phyloP scores from a whole-genome alignment of 306 rosid genomes.

The Glycyrrhiza uralensis region DNA sequence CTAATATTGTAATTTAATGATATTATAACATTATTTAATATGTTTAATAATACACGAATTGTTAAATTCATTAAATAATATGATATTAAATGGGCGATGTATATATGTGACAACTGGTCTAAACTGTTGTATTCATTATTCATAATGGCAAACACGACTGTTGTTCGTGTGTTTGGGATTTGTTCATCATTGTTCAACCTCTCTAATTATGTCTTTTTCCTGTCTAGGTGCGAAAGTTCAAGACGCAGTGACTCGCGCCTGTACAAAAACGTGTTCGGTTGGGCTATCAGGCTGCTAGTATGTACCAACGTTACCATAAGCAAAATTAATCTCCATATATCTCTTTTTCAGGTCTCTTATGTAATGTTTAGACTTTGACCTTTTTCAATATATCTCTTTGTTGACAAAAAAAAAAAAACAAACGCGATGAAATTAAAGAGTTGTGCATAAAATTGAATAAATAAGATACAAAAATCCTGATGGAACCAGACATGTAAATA shows the following conservation, averaged over 20 bases:
- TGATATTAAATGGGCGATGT: not conserved
- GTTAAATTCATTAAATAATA: too few relatives aligned
- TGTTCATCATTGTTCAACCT: conserved; percentile 7
- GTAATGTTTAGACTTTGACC: too few relatives aligned
- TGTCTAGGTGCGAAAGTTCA: not conserved
- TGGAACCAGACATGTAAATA: not conserved
- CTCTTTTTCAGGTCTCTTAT: too few relatives aligned
- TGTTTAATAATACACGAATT: too few relatives aligned
- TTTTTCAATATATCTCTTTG: too few relatives aligned
- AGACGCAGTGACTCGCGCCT: not conserved
- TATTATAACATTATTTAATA: too few relatives aligned
- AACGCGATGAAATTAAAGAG: not conserved
- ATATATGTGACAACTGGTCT: not conserved
- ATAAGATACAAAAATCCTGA: not conserved
- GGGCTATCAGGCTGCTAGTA: too few relatives aligned
- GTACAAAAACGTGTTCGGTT: not conserved
- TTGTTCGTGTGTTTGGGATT: not conserved
- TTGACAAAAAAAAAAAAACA: too few relatives aligned
- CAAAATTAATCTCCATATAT: not conserved
- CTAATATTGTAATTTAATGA: too few relatives aligned
- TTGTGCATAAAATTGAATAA: not conserved
- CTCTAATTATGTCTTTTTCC: not conserved
- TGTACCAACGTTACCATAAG: not conserved
- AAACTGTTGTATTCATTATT: not conserved
- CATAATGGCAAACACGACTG: not conserved